Evolutionary conservation across 2,329 filamentous ascomycete species (phyloP).

Genomic region (Oidium heveae): DNA sequence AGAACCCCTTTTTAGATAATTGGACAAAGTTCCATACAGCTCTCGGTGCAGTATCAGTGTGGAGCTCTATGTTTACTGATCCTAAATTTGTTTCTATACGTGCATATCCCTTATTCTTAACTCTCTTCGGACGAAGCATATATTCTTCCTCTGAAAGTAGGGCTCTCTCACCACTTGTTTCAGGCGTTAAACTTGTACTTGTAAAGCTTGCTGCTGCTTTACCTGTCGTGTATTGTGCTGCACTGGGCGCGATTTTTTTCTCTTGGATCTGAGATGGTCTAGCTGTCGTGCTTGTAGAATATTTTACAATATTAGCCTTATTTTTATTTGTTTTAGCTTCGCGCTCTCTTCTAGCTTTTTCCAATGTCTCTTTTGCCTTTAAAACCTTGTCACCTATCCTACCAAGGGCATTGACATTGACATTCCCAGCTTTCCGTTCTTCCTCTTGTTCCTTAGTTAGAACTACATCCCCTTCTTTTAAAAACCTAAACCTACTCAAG

Average conservation of each 20-base stretch:
- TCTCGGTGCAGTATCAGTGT: slow-evolving; percentile 72
- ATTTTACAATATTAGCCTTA: slow-evolving; percentile 15
- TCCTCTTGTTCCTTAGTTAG: slow-evolving; percentile 45
- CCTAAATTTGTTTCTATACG: slow-evolving; percentile 71
- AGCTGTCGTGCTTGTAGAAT: slow-evolving; percentile 17
- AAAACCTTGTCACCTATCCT: slow-evolving; percentile 60
- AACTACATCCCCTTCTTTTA: slow-evolving; percentile 55
- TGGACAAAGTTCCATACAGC: slow-evolving; percentile 95
- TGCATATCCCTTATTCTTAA: slow-evolving; percentile 79
- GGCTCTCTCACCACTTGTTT: slow-evolving; percentile 69
- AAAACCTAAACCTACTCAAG: slow-evolving; percentile 65
- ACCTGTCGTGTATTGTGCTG: slow-evolving; percentile 74
- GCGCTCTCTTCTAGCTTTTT: slow-evolving; percentile 57
- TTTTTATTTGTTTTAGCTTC: slow-evolving; percentile 33
- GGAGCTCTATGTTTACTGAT: slow-evolving; percentile 66
- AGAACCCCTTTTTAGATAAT: slow-evolving; percentile 73
- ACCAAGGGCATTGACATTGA: slow-evolving; percentile 62
- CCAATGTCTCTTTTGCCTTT: slow-evolving; percentile 81
- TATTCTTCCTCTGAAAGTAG: slow-evolving; percentile 84
- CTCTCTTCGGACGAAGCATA: slow-evolving; percentile 71
- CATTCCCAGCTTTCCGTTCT: slow-evolving; percentile 36
- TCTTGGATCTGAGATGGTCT: slow-evolving; percentile 24
- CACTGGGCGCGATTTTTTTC: slow-evolving; percentile 49
- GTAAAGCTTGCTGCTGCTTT: slow-evolving; percentile 85
- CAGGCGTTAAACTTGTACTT: slow-evolving; percentile 75